phyloP scores from a whole-genome alignment of 2,329 filamentous ascomycete species.

The Ramularia endophylla region DNA sequence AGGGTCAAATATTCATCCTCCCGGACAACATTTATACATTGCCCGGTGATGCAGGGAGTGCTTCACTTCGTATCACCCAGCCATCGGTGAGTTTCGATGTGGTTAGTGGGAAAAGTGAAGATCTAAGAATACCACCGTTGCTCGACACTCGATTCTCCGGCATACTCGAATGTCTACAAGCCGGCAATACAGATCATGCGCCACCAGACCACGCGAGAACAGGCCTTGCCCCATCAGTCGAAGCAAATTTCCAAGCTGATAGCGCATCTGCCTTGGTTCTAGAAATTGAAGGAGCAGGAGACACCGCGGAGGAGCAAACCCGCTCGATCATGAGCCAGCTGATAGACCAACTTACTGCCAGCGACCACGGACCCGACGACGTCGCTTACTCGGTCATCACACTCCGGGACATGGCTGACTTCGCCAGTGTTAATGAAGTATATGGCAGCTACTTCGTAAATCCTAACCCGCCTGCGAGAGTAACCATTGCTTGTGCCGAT shows the following conservation, averaged over 20 bases:
- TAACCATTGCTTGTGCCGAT: slow-evolving; percentile 73
- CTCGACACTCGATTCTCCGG: slow-evolving; percentile 58
- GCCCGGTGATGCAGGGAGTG: slow-evolving; percentile 67
- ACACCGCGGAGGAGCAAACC: slow-evolving; percentile 36
- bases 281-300: slow-evolving; percentile 23
- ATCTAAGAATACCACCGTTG: slow-evolving; percentile 55
- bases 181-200: not conserved
- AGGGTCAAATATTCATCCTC: slow-evolving; percentile 59
- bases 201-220: not conserved
- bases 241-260: slow-evolving; percentile 5
- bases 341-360: slow-evolving; percentile 21
- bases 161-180: slow-evolving; percentile 26
- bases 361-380: slow-evolving; percentile 22
- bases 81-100: slow-evolving; percentile 42
- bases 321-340: slow-evolving; percentile 35
- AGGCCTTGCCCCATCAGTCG: not conserved
- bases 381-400: slow-evolving; percentile 54
- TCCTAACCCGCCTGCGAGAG: slow-evolving; percentile 77
- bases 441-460: slow-evolving; percentile 70
- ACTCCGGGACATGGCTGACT: slow-evolving; percentile 74
- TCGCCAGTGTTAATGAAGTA: slow-evolving; percentile 64
- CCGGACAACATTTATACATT: slow-evolving; percentile 50
- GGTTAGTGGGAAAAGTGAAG: not conserved
- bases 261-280: no score
- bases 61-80: slow-evolving; percentile 59